Evolutionary conservation across 2,329 filamentous ascomycete genomes (phyloP).

Genomic region (Ophiostoma ulmi): DNA sequence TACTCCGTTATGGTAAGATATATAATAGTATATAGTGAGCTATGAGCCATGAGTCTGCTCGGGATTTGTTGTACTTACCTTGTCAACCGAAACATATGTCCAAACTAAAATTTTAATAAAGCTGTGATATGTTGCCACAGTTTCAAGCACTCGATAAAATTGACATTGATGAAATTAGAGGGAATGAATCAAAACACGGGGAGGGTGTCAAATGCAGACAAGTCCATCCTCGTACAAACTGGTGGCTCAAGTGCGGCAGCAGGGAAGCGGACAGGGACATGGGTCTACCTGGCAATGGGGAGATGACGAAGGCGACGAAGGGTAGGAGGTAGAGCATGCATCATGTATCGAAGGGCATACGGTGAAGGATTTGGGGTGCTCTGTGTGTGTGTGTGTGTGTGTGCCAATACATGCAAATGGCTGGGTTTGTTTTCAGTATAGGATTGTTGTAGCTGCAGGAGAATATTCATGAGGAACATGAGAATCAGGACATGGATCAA

Average conservation of each 20-base stretch:
- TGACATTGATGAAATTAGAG: background rate
- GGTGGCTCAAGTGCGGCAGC: constrained; percentile 17
- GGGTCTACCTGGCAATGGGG: constrained; percentile 1
- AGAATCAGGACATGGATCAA: background rate
- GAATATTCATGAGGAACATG: background rate
- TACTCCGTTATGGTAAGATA: background rate
- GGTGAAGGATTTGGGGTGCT: background rate
- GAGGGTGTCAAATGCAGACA: constrained; percentile 6
- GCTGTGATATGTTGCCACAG: too few species aligned
- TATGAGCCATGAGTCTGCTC: background rate
- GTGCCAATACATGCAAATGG: background rate
- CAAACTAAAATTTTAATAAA: background rate
- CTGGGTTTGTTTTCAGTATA: background rate
- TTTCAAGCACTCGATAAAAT: too few species aligned
- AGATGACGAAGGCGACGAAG: background rate
- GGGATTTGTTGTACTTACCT: background rate
- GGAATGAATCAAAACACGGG: background rate
- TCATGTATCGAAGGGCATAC: background rate
- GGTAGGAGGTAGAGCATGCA: background rate
- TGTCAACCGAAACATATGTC: background rate
- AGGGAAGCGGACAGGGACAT: constrained; percentile 10
- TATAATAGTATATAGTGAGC: too few species aligned
- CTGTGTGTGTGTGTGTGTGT: background rate
- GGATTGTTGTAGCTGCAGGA: background rate
- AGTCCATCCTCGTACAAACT: constrained; percentile 6